These are phyloP conservation scores for Leccinum subtestaceum DNA, from an alignment of 768 basidiomycete genomes.

Conservation along the genomic window DNA sequence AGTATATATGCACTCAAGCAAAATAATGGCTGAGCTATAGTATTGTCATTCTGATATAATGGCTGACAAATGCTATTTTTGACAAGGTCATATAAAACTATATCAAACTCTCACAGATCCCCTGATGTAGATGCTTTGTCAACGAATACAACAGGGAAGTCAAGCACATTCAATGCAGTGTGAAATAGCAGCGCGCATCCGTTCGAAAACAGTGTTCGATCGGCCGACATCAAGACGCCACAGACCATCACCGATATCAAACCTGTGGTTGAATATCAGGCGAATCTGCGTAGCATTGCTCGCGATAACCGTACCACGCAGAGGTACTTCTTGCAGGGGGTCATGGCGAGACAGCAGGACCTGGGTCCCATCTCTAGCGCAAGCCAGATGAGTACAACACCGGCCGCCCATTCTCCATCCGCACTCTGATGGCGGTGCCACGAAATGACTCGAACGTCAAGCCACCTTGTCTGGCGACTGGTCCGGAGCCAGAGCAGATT, in stretches of 20 bases:
- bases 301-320: constrained; percentile 55
- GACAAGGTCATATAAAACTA: too few species aligned
- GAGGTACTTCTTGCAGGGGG: constrained; percentile 54
- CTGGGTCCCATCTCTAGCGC: constrained; percentile 67
- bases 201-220: constrained; percentile 60
- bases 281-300: constrained; percentile 50
- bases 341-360: constrained; percentile 61
- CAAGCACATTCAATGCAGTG: constrained; percentile 63
- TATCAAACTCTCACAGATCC: too few species aligned
- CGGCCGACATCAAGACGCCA: constrained; percentile 75
- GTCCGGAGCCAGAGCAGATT: constrained; percentile 13
- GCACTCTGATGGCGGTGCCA: constrained; percentile 23
- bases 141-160: constrained; percentile 90
- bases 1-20: too few species aligned
- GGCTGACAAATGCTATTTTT: too few species aligned
- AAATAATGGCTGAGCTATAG: too few species aligned
- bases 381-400: constrained; percentile 22
- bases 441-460: not conserved
- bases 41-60: too few species aligned
- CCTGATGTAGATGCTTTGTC: constrained; percentile 78
- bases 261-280: constrained; percentile 54
- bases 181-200: constrained; percentile 67
- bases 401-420: constrained; percentile 39
- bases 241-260: constrained; percentile 38
- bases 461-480: constrained; percentile 14